Base-by-base conservation (phyloP, 257 asterid species). In the Gentiana dahurica region DNA sequence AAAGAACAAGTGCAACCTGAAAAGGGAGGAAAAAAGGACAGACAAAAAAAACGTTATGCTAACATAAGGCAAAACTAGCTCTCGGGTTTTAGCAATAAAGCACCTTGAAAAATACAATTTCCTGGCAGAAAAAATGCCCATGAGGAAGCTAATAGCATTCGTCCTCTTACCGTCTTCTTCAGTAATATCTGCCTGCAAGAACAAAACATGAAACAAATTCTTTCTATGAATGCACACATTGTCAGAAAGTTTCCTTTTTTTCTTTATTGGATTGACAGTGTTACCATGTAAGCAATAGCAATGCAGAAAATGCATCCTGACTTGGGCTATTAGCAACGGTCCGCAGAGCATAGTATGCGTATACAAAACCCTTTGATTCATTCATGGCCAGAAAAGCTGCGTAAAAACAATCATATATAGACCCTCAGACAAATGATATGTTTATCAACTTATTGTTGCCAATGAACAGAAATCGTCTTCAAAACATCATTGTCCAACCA, bases 101-200 rank as follows among this genome's bases (percentile, higher is more conserved):
- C 80, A 78, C 98, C 89, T 60, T 76, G 58, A 87, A 90, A 56
- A 84, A 84, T 73, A 68, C 79, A 33, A 55, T 64, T 54, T 68
- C 95, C 0, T 95, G 95, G 84, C 85, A 68, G 98, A 90, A 73
- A 85, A 87, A 41, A 90, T 79, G 50, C 98, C 98, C 0, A 89
- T 87, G 54, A 87, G 81, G 91, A 95, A 90, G 74, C 95, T 75
- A 67, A 90, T 84, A 63, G 79, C 91, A 34, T 87, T 84, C 62
- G 95, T 78, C 71, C 93, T 82, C 60, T 64, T 79, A 61, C 75
- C 51, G 57, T 54, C 81, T 2, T 82, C 94, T 36, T 24, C 24
- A 24, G 78, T 58, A 52, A 90, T 86, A 75, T 90, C 95, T 45
- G 96, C 98, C 98, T 90, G 80, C 47, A 54, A 67, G 45, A 49